phyloP scores from a whole-genome alignment of 805 yeast species.

The Saturnispora gosingensis region DNA sequence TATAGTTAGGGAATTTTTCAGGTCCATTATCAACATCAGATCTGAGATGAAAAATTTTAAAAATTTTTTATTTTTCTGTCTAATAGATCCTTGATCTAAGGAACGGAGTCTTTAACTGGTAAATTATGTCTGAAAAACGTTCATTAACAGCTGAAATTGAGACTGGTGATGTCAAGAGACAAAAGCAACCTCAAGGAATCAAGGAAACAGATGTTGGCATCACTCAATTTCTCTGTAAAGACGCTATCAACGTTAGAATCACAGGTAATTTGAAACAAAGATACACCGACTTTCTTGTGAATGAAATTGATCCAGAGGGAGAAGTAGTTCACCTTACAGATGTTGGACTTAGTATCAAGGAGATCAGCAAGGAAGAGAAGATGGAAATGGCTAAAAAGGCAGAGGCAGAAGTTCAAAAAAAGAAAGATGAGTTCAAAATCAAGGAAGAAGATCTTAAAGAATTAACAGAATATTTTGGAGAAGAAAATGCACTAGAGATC shows the following conservation, averaged over 20 bases:
- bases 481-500: constrained; percentile 47
- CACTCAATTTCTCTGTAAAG: constrained; percentile 37
- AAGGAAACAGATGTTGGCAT: constrained; percentile 84
- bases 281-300: constrained; percentile 88
- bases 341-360: constrained; percentile 51
- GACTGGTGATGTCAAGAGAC: neutral
- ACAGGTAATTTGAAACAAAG: constrained; percentile 76
- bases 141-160: neutral
- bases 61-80: neutral
- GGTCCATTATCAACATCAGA: neutral
- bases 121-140: constrained; percentile 3
- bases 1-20: neutral
- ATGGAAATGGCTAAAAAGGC: constrained; percentile 37
- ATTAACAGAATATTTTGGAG: constrained; percentile 49
- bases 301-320: constrained; percentile 67
- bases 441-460: constrained; percentile 37
- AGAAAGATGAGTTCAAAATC: constrained; percentile 28
- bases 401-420: constrained; percentile 22
- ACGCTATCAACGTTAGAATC: constrained; percentile 47
- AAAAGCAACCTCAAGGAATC: constrained; percentile 27
- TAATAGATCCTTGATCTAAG: neutral
- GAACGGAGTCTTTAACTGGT: neutral
- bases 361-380: constrained; percentile 31
- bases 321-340: constrained; percentile 68
- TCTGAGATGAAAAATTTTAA: neutral